These are phyloP conservation scores for Gynandropsis gynandra DNA, from an alignment of 345 rosid species.

Conservation along the genomic window DNA sequence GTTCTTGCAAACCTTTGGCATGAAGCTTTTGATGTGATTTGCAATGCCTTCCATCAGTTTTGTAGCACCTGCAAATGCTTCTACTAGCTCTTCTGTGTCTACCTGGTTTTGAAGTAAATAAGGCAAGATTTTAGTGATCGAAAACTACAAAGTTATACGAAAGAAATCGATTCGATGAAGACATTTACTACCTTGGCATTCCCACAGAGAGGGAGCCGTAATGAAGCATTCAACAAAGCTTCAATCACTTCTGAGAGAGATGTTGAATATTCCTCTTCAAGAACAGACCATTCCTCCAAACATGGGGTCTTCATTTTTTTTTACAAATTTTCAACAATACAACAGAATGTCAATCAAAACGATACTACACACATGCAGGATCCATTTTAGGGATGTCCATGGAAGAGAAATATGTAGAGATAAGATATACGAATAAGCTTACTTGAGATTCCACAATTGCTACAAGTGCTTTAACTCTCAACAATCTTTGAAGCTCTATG, in stretches of 20 bases:
- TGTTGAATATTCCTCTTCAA: slow-evolving; percentile 46
- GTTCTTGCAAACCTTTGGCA: slow-evolving; percentile 45
- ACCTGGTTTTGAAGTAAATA: slow-evolving; percentile 30
- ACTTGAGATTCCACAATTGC: slow-evolving; percentile 64
- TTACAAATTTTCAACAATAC: slow-evolving; percentile 15
- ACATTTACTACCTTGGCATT: slow-evolving; percentile 47
- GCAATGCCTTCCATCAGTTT: slow-evolving; percentile 54
- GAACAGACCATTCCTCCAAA: slow-evolving; percentile 57
- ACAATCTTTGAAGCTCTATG: slow-evolving; percentile 39
- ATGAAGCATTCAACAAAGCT: slow-evolving; percentile 51
- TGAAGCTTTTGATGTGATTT: slow-evolving; percentile 33
- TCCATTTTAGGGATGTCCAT: not conserved
- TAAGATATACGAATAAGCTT: slow-evolving; percentile 17
- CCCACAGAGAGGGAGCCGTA: slow-evolving; percentile 55
- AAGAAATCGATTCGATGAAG: slow-evolving; percentile 22
- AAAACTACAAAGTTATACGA: not conserved
- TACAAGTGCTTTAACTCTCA: slow-evolving; percentile 36
- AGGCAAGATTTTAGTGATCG: not conserved
- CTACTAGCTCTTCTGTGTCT: slow-evolving; percentile 51
- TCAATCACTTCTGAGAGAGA: slow-evolving; percentile 54
- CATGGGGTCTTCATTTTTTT: slow-evolving; percentile 83
- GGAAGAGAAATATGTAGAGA: not conserved
- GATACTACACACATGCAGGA: too few species aligned
- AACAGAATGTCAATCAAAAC: not conserved
- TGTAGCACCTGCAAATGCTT: slow-evolving; percentile 47